Evolutionary conservation across 139 green algal species (phyloP).

Genomic region (Microglena sp.): DNA sequence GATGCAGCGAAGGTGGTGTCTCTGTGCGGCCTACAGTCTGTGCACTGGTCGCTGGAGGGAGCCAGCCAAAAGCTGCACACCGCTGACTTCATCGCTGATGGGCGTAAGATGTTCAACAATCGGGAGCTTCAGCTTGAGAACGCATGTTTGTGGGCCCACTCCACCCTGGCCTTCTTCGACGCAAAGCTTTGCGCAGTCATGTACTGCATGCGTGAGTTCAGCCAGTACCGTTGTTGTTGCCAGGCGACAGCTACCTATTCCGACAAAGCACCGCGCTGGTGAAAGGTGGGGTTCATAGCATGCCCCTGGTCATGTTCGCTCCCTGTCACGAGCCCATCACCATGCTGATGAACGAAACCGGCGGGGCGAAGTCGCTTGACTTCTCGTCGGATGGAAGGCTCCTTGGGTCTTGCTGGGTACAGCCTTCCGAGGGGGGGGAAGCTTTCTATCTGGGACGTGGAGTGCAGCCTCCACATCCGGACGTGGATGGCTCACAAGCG

Average conservation of each 20-base stretch:
- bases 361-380: slow-evolving; percentile 17
- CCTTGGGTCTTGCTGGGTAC: slow-evolving; percentile 20
- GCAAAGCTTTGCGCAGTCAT: slow-evolving; percentile 17
- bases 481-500: slow-evolving; percentile 35
- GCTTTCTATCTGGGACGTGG: slow-evolving; percentile 25
- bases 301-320: slow-evolving; percentile 16
- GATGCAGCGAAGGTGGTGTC: too few species aligned
- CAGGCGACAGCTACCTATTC: slow-evolving; percentile 27
- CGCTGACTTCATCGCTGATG: too few species aligned
- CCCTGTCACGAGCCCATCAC: slow-evolving; percentile 18
- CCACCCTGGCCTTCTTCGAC: too few species aligned
- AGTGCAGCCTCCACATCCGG: slow-evolving; percentile 18
- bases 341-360: slow-evolving; percentile 24
- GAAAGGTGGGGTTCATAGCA: too few species aligned
- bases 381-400: slow-evolving; percentile 27
- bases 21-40: too few species aligned
- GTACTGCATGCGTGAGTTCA: slow-evolving; percentile 27
- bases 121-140: too few species aligned
- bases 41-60: too few species aligned
- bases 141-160: too few species aligned
- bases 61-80: too few species aligned
- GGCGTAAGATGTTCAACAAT: too few species aligned
- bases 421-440: slow-evolving; percentile 29
- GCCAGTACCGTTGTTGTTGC: too few species aligned
- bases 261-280: too few species aligned